These are phyloP conservation scores for Coemansia sp. DNA, from an alignment of 192 early-diverging fungal species.

Conservation along the genomic window DNA sequence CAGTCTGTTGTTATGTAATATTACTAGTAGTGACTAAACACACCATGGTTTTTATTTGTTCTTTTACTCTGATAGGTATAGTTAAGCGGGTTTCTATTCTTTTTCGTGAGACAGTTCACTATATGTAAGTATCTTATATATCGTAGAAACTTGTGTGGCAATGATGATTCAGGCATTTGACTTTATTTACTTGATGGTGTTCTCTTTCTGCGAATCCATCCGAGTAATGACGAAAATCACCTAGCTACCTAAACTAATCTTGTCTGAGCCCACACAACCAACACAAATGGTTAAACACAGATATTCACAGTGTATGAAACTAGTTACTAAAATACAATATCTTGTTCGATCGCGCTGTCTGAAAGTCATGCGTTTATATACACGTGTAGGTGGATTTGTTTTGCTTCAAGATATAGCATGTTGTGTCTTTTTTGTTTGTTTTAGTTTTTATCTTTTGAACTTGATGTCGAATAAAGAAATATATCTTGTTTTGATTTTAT, in stretches of 20 bases:
- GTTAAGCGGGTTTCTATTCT: not conserved
- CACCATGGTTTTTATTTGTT: too few species aligned
- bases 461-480: too few species aligned
- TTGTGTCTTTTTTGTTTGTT: too few species aligned
- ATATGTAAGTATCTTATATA: not conserved
- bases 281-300: too few species aligned
- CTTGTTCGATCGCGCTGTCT: not conserved
- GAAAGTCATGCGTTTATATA: not conserved
- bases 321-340: not conserved
- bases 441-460: too few species aligned
- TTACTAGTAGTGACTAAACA: not conserved
- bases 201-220: slow-evolving; percentile 23
- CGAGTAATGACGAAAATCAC: slow-evolving; percentile 43
- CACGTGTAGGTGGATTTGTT: too few species aligned
- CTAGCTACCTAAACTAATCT: slow-evolving; percentile 41
- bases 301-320: not conserved
- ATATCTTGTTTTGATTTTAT: too few species aligned
- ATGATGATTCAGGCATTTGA: slow-evolving; percentile 53
- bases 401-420: too few species aligned
- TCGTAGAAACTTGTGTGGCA: not conserved
- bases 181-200: slow-evolving; percentile 29
- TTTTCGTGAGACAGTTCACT: not conserved
- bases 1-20: not conserved
- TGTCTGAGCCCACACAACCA: slow-evolving; percentile 30
- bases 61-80: not conserved